Evolutionary conservation across 441 rosid species (phyloP).

Genomic region (Euphorbia corollata): DNA sequence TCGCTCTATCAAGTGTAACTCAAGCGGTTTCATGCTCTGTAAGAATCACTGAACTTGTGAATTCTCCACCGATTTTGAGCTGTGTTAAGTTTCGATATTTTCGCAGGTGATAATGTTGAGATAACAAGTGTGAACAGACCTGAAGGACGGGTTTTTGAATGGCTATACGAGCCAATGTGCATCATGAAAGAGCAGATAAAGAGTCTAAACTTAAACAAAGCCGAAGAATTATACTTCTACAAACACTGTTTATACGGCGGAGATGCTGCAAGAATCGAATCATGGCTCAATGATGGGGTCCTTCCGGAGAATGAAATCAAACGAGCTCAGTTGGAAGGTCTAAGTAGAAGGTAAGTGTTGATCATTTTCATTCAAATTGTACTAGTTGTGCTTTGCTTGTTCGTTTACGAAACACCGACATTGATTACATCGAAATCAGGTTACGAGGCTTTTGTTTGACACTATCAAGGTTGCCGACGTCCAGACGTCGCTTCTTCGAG

Average conservation of each 20-base stretch:
- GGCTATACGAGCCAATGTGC: slow-evolving; percentile 28
- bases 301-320: slow-evolving; percentile 17
- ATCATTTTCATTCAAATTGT: background rate
- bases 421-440: slow-evolving; percentile 7
- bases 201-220: slow-evolving; percentile 16
- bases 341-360: slow-evolving; percentile 23
- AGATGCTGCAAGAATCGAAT: slow-evolving; percentile 16
- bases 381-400: background rate
- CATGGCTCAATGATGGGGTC: slow-evolving; percentile 18
- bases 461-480: slow-evolving; percentile 26
- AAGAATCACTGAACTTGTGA: slow-evolving; percentile 1
- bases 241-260: slow-evolving; percentile 23
- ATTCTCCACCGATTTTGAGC: too few relatives aligned
- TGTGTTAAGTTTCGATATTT: too few relatives aligned
- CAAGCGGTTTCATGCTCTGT: slow-evolving; percentile 17
- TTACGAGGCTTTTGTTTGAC: slow-evolving; percentile 26
- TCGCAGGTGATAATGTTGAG: slow-evolving; percentile 20
- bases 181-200: slow-evolving; percentile 28
- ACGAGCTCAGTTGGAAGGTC: slow-evolving; percentile 27
- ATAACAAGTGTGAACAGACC: slow-evolving; percentile 23
- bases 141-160: slow-evolving; percentile 25
- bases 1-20: slow-evolving; percentile 13
- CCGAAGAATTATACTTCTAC: slow-evolving; percentile 26
- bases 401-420: background rate
- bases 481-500: slow-evolving; percentile 26